A percentile compares a stretch with the other conserved stretches of the same genome.
phyloP scores from a whole-genome alignment of 2,329 filamentous ascomycete genomes.

The Mariannaea sp. region DNA sequence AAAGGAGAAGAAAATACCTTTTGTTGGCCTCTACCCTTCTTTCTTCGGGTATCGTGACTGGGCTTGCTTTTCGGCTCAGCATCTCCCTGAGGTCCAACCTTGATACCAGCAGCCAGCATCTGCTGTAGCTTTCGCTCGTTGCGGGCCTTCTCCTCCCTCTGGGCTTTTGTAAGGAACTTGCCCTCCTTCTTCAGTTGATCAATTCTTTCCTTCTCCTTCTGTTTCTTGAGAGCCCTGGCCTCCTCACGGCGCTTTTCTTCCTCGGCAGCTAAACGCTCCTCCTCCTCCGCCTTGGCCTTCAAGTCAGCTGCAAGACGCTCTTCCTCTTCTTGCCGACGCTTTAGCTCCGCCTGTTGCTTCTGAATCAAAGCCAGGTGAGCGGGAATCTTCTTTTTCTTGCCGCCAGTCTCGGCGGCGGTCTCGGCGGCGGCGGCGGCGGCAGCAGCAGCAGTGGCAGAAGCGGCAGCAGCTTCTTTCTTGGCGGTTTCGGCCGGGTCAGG shows the following conservation, averaged over 20 bases:
- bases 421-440: conserved; percentile 50
- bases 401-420: conserved; percentile 54
- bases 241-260: conserved; percentile 73
- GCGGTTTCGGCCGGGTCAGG: conserved; percentile 40
- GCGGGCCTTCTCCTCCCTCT: conserved; percentile 79
- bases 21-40: conserved; percentile 63
- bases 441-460: conserved; percentile 56
- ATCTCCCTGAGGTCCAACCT: conserved; percentile 66
- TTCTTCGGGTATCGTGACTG: conserved; percentile 80
- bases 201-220: conserved; percentile 83
- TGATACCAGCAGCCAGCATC: conserved; percentile 79
- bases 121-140: conserved; percentile 83
- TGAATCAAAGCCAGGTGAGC: conserved; percentile 74
- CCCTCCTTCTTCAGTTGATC: conserved; percentile 88
- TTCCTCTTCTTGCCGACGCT: conserved; percentile 68
- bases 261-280: conserved; percentile 67
- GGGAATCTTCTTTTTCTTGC: conserved; percentile 88
- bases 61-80: conserved; percentile 78
- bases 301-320: conserved; percentile 65
- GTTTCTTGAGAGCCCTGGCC: conserved; percentile 77
- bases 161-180: conserved; percentile 84
- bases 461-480: conserved; percentile 67
- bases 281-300: conserved; percentile 66
- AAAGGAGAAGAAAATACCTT: conserved; percentile 50
- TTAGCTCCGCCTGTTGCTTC: conserved; percentile 82